Percentiles rank a stretch among this genome's conserved stretches.
phyloP scores from a whole-genome alignment of 805 yeast species.

The Nakazawaea holstii region DNA sequence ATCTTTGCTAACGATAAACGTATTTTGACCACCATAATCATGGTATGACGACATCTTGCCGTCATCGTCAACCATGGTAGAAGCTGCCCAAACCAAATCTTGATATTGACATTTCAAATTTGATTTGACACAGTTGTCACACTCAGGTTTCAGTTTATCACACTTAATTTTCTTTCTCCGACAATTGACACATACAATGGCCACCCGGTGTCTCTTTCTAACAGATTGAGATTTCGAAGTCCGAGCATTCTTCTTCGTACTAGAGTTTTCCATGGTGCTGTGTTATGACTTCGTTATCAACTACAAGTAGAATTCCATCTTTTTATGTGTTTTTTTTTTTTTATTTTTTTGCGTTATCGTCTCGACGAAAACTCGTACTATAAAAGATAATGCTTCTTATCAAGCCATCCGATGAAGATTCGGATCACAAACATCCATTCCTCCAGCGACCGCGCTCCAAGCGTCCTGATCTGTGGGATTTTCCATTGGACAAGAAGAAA shows the following conservation, averaged over 20 bases:
- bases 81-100: conserved; percentile 10
- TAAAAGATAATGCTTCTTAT: too few relatives aligned
- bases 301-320: background rate
- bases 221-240: background rate
- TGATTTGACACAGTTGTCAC: conserved; percentile 7
- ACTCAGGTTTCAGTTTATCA: conserved; percentile 37
- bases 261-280: background rate
- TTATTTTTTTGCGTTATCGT: too few relatives aligned
- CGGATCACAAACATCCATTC: too few relatives aligned
- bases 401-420: too few relatives aligned
- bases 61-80: conserved; percentile 8
- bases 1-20: background rate
- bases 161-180: conserved; percentile 41
- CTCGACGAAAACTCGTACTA: too few relatives aligned
- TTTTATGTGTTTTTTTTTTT: background rate
- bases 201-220: conserved; percentile 34
- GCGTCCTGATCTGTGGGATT: too few relatives aligned
- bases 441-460: too few relatives aligned
- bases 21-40: conserved; percentile 6
- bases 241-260: background rate
- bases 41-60: conserved; percentile 4
- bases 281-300: background rate
- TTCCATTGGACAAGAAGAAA: too few relatives aligned
- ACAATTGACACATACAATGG: conserved; percentile 41
- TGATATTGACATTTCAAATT: conserved; percentile 6